Percentiles rank a stretch among this genome's conserved stretches.
Evolutionary conservation across 768 basidiomycete species (phyloP).

Genomic region (Russula sp.): DNA sequence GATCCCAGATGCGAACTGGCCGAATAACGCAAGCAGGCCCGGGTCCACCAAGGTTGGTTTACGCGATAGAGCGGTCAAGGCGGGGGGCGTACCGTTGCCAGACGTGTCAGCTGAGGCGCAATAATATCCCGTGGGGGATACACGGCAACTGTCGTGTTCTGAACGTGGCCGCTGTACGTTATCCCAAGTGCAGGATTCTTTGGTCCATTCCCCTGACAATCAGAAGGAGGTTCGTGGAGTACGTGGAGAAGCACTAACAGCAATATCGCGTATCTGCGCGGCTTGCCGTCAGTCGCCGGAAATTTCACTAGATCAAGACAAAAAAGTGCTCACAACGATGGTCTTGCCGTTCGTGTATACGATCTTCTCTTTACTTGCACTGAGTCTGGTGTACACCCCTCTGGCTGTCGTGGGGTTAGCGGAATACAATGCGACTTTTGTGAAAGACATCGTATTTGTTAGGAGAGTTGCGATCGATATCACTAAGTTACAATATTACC

Average conservation of each 20-base stretch:
- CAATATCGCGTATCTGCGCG: conserved; percentile 28
- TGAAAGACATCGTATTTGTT: conserved; percentile 61
- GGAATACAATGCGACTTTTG: conserved; percentile 53
- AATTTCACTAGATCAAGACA: neutral
- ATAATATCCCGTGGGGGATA: conserved; percentile 93
- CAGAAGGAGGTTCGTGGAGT: conserved; percentile 10
- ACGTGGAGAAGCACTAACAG: conserved; percentile 23
- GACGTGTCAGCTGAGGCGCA: conserved; percentile 84
- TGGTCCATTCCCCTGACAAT: conserved; percentile 3
- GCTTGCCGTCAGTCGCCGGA: neutral
- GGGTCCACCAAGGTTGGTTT: neutral
- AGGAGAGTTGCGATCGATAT: too few relatives aligned
- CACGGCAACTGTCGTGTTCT: conserved; percentile 85
- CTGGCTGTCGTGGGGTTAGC: conserved; percentile 67
- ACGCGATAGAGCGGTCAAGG: neutral
- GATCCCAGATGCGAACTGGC: conserved; percentile 90
- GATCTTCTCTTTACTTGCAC: conserved; percentile 72
- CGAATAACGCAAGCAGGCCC: conserved; percentile 8
- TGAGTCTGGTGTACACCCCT: conserved; percentile 69
- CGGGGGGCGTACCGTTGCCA: conserved; percentile 64
- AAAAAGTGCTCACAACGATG: conserved; percentile 62
- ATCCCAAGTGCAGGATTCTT: conserved; percentile 65
- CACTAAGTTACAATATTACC: neutral
- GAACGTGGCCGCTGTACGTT: conserved; percentile 76
- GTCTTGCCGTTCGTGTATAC: conserved; percentile 82